Conservation (phyloP, 2,329 filamentous ascomycete species). For the Dryadomyces quercivorus region DNA sequence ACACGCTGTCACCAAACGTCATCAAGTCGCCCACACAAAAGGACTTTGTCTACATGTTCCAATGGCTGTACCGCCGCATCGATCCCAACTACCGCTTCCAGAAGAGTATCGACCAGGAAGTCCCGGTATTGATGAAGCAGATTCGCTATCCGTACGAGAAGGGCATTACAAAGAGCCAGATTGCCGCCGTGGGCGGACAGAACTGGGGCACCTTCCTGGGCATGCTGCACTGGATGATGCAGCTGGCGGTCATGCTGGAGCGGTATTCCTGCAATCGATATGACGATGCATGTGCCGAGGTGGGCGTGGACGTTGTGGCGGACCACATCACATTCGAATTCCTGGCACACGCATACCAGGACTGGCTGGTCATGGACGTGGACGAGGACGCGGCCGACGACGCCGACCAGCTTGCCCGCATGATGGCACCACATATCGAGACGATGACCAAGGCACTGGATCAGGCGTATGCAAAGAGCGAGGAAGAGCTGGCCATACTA, state of each 20-base stretch:
- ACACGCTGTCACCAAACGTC: slow-evolving; percentile 79
- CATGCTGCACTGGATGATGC: slow-evolving; percentile 98
- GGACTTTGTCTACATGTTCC: slow-evolving; percentile 95
- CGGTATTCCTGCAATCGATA: slow-evolving; percentile 67
- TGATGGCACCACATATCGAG: slow-evolving; percentile 73
- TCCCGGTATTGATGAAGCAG: slow-evolving; percentile 84
- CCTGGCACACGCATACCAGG: slow-evolving; percentile 75
- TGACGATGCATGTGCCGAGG: slow-evolving; percentile 80
- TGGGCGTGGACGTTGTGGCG: slow-evolving; percentile 73
- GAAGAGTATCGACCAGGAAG: slow-evolving; percentile 90
- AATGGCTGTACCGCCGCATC: slow-evolving; percentile 93
- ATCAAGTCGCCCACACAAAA: slow-evolving; percentile 94
- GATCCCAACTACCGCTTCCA: slow-evolving; percentile 89
- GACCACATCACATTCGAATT: slow-evolving; percentile 95
- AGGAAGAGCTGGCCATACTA: slow-evolving; percentile 70
- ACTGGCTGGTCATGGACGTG: slow-evolving; percentile 88
- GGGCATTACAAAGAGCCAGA: slow-evolving; percentile 91
- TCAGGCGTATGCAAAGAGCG: slow-evolving; percentile 69
- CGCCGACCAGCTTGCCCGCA: slow-evolving; percentile 59
- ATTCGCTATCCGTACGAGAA: slow-evolving; percentile 90
- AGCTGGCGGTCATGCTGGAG: slow-evolving; percentile 87
- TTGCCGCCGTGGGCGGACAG: slow-evolving; percentile 86
- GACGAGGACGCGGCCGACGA: slow-evolving; percentile 71
- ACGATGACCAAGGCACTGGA: slow-evolving; percentile 84
- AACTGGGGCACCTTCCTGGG: slow-evolving; percentile 96